A percentile compares a stretch with the other conserved stretches of the same genome.
These are phyloP conservation scores for Backusella australiensis DNA, from an alignment of 192 early-diverging fungal genomes.

Conservation along the genomic window DNA sequence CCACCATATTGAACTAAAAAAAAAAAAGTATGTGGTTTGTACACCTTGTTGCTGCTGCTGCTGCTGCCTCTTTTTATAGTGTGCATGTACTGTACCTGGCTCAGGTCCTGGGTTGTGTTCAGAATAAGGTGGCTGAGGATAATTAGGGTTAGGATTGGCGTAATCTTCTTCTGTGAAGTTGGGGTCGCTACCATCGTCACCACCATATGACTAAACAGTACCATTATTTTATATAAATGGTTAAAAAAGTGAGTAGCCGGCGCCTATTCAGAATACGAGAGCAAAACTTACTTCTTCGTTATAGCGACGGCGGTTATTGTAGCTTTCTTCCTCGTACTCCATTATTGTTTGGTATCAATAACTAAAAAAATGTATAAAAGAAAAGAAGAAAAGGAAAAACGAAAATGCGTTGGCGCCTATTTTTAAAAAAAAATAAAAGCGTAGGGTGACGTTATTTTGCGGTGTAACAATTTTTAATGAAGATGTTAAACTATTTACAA, in stretches of 20 bases:
- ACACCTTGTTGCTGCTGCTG: neutral
- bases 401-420: neutral
- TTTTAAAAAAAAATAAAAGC: neutral
- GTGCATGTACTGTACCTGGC: neutral
- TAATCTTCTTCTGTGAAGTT: constrained; percentile 11
- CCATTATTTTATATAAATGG: neutral
- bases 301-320: neutral
- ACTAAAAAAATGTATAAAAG: neutral
- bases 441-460: neutral
- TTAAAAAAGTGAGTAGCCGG: neutral
- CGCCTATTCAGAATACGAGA: neutral
- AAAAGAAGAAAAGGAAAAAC: neutral
- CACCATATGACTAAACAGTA: neutral
- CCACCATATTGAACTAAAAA: constrained; percentile 6
- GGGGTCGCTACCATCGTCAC: neutral
- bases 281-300: neutral
- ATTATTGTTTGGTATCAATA: neutral
- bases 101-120: constrained; percentile 23
- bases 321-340: neutral
- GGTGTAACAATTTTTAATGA: neutral
- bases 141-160: constrained; percentile 14
- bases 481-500: neutral
- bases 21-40: neutral
- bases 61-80: neutral
- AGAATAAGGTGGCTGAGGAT: constrained; percentile 28